phyloP scores from a whole-genome alignment of 2,329 filamentous ascomycete genomes.

The Ustulina deusta region DNA sequence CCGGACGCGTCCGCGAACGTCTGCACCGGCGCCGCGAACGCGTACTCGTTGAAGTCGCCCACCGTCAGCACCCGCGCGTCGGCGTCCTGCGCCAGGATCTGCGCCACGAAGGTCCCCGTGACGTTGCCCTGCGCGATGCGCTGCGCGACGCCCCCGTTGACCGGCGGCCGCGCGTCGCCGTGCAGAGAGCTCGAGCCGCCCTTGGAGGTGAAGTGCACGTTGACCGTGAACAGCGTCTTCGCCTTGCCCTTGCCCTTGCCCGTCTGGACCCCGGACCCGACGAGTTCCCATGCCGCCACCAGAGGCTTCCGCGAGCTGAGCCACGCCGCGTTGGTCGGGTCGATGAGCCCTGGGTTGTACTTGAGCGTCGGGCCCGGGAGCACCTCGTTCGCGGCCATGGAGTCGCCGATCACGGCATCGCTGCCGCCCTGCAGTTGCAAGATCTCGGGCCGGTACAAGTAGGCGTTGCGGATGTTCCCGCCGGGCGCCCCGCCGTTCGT shows the following conservation, averaged over 20 bases:
- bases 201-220: slow-evolving; percentile 77
- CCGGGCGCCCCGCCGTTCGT: slow-evolving; percentile 75
- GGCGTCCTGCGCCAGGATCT: slow-evolving; percentile 68
- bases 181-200: slow-evolving; percentile 70
- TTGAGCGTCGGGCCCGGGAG: slow-evolving; percentile 68
- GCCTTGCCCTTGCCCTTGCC: slow-evolving; percentile 25
- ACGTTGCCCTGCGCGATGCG: slow-evolving; percentile 68
- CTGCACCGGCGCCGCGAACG: slow-evolving; percentile 69
- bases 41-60: slow-evolving; percentile 81
- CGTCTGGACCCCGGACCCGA: slow-evolving; percentile 49
- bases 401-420: slow-evolving; percentile 62
- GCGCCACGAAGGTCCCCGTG: slow-evolving; percentile 68
- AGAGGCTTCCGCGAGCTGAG: slow-evolving; percentile 73
- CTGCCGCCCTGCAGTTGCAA: slow-evolving; percentile 68
- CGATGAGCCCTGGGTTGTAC: slow-evolving; percentile 77
- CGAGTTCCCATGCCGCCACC: slow-evolving; percentile 72
- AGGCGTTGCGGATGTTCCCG: slow-evolving; percentile 78
- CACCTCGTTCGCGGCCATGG: slow-evolving; percentile 68
- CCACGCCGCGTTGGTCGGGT: slow-evolving; percentile 71
- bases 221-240: slow-evolving; percentile 73
- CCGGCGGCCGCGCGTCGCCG: slow-evolving; percentile 73
- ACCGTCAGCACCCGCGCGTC: slow-evolving; percentile 69
- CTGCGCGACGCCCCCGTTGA: slow-evolving; percentile 72
- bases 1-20: slow-evolving; percentile 66
- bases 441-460: slow-evolving; percentile 73